Percentiles rank a stretch among this genome's conserved stretches.
Evolutionary conservation across 352 stramenopile genomes (phyloP).

Genomic region (Globisporangium sylvaticum): DNA sequence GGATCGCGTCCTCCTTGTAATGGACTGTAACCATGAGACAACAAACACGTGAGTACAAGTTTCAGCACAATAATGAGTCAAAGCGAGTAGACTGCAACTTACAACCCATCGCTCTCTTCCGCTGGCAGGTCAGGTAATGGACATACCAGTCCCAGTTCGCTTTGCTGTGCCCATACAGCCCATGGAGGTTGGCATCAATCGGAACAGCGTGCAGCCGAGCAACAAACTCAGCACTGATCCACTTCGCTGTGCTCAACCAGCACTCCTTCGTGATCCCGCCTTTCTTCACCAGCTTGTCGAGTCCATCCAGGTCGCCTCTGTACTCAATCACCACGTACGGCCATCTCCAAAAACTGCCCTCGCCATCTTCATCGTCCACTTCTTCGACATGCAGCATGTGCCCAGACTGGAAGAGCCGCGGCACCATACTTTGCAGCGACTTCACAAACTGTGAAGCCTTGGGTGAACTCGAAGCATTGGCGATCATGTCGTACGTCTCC

Average conservation of each 20-base stretch:
- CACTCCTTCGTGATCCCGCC: conserved; percentile 41
- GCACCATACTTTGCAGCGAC: conserved; percentile 31
- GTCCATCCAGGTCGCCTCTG: conserved; percentile 41
- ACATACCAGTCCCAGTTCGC: conserved; percentile 75
- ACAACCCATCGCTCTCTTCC: conserved; percentile 64
- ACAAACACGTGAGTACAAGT: background rate
- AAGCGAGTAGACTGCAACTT: conserved; percentile 20
- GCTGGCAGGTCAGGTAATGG: conserved; percentile 71
- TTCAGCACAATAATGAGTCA: background rate
- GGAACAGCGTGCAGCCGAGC: conserved; percentile 54
- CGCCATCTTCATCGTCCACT: conserved; percentile 62
- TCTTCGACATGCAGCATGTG: conserved; percentile 61
- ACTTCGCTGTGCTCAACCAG: conserved; percentile 51
- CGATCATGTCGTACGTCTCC: conserved; percentile 53
- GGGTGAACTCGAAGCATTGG: conserved; percentile 2
- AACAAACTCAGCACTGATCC: conserved; percentile 61
- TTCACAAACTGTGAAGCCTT: conserved; percentile 14
- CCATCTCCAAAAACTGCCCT: conserved; percentile 77
- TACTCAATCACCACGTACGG: conserved; percentile 79
- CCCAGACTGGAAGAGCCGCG: conserved; percentile 40
- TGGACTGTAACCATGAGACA: conserved; percentile 42
- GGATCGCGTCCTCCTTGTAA: conserved; percentile 47
- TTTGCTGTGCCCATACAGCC: conserved; percentile 65
- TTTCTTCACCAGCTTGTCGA: conserved; percentile 48
- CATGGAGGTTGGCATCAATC: conserved; percentile 37